phyloP scores from a whole-genome alignment of 495 filamentous ascomycete genomes.

The Penicillium daleae region DNA sequence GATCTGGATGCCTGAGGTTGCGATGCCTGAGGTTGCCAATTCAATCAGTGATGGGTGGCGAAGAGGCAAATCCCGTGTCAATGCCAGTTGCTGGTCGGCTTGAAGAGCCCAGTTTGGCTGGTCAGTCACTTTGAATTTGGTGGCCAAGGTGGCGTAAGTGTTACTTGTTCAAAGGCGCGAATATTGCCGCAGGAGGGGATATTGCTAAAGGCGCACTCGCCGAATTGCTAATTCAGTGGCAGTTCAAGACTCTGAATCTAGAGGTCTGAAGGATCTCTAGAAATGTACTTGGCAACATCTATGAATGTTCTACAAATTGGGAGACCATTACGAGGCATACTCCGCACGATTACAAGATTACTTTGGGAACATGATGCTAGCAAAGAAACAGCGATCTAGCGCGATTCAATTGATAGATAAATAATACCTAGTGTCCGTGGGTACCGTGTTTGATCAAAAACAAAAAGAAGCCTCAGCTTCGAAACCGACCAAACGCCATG shows the following conservation, averaged over 20 bases:
- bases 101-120: not conserved
- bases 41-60: not conserved
- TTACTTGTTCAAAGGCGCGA: no score
- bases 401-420: conserved; percentile 28
- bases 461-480: conserved; percentile 35
- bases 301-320: no score
- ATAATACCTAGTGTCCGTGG: conserved; percentile 40
- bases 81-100: not conserved
- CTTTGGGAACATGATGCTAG: not conserved
- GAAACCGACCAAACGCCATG: conserved; percentile 51
- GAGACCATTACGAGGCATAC: not conserved
- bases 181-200: not conserved
- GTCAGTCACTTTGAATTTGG: not conserved
- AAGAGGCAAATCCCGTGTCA: not conserved
- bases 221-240: no score
- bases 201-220: not conserved
- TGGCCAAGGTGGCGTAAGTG: not conserved
- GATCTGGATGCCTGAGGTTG: not conserved
- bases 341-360: not conserved
- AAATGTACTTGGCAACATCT: no score
- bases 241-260: no score
- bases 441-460: conserved; percentile 29
- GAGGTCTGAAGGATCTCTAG: no score
- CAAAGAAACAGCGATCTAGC: conserved; percentile 17
- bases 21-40: not conserved